Conservation (phyloP, 371 early-diverging fungal genomes). For the Batkoa obscura region DNA sequence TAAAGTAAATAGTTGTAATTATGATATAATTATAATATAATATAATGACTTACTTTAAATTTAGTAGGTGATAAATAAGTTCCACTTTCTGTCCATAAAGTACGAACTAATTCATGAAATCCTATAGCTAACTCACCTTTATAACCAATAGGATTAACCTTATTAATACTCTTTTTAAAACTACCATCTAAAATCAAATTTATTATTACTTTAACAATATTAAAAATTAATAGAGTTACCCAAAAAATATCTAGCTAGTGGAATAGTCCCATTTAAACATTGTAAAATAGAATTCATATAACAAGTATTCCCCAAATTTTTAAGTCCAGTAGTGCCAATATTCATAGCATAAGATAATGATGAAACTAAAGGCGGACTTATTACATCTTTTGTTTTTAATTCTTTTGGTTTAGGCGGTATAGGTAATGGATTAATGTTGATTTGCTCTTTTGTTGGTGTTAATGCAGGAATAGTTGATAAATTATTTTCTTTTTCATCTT, state of each 20-base stretch:
- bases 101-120: constrained; percentile 40
- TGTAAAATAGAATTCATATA: constrained; percentile 95
- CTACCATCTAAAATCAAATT: constrained; percentile 25
- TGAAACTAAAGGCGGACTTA: neutral
- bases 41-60: constrained; percentile 16
- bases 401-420: neutral
- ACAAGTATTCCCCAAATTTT: constrained; percentile 95
- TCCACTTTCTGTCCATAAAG: constrained; percentile 43
- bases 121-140: constrained; percentile 51
- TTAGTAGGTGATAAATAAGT: constrained; percentile 31
- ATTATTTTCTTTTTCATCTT: too few relatives aligned
- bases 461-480: constrained; percentile 7
- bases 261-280: constrained; percentile 71
- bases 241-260: constrained; percentile 64
- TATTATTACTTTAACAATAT: constrained; percentile 3
- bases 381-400: neutral
- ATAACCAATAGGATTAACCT: constrained; percentile 58
- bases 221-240: constrained; percentile 11
- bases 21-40: neutral
- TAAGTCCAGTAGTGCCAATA: constrained; percentile 63
- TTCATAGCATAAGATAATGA: constrained; percentile 6
- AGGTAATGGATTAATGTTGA: neutral
- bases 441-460: constrained; percentile 10
- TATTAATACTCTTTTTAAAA: constrained; percentile 49
- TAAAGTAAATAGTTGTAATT: neutral